phyloP scores from a whole-genome alignment of 768 basidiomycete genomes.

The Pleurotus eryngii region DNA sequence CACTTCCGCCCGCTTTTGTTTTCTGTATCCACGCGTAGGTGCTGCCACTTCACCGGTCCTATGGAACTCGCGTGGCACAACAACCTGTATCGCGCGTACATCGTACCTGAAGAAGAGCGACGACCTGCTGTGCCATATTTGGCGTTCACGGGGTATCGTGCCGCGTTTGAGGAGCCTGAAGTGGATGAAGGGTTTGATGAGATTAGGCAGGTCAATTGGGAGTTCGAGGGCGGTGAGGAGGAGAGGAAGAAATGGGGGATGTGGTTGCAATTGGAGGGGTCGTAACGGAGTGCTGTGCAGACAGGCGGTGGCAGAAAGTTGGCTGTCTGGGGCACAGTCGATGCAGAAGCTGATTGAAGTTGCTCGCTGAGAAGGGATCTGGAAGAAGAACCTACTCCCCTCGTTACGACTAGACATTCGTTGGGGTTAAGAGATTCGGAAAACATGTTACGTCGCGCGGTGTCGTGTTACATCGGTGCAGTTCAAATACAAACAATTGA shows the following conservation, averaged over 20 bases:
- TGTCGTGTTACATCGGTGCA: too few relatives aligned
- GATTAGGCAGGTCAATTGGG: slow-evolving; percentile 75
- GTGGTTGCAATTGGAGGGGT: slow-evolving; percentile 82
- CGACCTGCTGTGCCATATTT: slow-evolving; percentile 56
- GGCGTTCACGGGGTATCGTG: slow-evolving; percentile 56
- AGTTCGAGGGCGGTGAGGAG: slow-evolving; percentile 73
- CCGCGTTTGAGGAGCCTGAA: slow-evolving; percentile 64
- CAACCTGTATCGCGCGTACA: slow-evolving; percentile 81
- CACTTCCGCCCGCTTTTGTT: neutral
- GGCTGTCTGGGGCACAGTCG: too few relatives aligned
- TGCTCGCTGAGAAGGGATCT: neutral
- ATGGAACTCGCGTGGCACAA: slow-evolving; percentile 91
- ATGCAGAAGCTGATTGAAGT: too few relatives aligned
- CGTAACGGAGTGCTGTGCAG: slow-evolving; percentile 29
- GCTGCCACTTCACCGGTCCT: slow-evolving; percentile 72
- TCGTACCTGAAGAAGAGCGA: slow-evolving; percentile 40
- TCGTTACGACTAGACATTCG: too few relatives aligned
- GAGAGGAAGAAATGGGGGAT: slow-evolving; percentile 72
- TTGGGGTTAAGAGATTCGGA: too few relatives aligned
- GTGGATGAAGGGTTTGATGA: slow-evolving; percentile 73
- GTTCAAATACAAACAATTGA: too few relatives aligned
- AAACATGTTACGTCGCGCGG: too few relatives aligned
- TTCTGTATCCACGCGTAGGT: slow-evolving; percentile 35
- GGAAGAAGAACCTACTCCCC: neutral
- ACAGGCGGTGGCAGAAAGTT: too few relatives aligned